Evolutionary conservation across 345 rosid species (phyloP).

Genomic region (Sonneratia caseolaris): DNA sequence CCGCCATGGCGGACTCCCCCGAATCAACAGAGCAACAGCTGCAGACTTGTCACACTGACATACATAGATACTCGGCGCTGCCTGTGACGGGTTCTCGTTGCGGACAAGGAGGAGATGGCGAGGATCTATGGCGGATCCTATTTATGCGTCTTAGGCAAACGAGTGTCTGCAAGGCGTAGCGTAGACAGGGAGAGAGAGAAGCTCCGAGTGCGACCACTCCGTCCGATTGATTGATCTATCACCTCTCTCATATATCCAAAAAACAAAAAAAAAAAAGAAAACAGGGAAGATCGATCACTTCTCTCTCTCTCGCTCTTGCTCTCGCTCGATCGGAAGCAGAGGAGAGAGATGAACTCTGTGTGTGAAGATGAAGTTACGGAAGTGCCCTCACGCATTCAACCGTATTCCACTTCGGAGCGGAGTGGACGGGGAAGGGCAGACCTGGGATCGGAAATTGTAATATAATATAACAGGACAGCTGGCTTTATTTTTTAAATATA

Average conservation of each 20-base stretch:
- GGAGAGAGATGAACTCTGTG: not conserved
- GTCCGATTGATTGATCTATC: not conserved
- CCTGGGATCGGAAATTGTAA: too few species aligned
- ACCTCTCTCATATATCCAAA: too few species aligned
- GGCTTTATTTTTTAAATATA: too few species aligned
- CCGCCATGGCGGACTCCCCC: slow-evolving; percentile 10
- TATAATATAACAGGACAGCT: too few species aligned
- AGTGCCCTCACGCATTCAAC: not conserved
- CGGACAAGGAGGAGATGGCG: not conserved
- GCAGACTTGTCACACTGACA: not conserved
- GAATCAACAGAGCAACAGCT: not conserved
- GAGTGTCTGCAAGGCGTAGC: too few species aligned
- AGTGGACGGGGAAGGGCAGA: too few species aligned
- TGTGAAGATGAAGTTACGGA: not conserved
- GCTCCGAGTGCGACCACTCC: not conserved
- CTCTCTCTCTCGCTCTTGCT: not conserved
- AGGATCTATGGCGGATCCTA: slow-evolving; percentile 11
- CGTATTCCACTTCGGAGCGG: too few species aligned
- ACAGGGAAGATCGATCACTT: too few species aligned
- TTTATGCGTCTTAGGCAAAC: not conserved
- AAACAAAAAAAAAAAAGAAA: too few species aligned
- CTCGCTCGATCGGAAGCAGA: not conserved
- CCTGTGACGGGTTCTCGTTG: not conserved
- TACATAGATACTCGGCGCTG: not conserved
- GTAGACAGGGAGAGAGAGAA: not conserved